Conservation (phyloP, 2,329 filamentous ascomycete species). For the Westerdykella sp. region DNA sequence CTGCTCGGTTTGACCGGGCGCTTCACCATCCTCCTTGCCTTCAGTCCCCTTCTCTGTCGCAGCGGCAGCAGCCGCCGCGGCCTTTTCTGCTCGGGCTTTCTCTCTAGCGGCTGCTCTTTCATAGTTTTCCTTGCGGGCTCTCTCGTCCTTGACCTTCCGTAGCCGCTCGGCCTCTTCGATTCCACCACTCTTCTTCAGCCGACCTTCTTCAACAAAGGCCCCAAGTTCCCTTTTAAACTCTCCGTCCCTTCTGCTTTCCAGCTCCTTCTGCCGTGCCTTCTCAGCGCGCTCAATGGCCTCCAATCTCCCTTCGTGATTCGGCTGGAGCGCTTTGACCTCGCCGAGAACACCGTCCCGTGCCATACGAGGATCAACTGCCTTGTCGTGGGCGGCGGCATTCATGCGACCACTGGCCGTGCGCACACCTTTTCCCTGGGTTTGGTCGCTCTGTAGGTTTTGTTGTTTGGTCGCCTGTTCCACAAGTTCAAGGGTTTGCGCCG, state of each 20-base stretch:
- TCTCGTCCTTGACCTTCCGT: slow-evolving; percentile 78
- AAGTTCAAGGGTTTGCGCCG: slow-evolving; percentile 83
- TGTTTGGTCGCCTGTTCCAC: slow-evolving; percentile 98
- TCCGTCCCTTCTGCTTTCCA: slow-evolving; percentile 65
- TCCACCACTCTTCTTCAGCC: slow-evolving; percentile 91
- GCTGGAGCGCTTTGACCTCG: slow-evolving; percentile 86
- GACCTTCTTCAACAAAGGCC: slow-evolving; percentile 80
- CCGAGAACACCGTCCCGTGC: slow-evolving; percentile 89
- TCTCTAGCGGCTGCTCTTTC: slow-evolving; percentile 49
- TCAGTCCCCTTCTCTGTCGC: slow-evolving; percentile 23
- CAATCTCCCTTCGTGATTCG: slow-evolving; percentile 86
- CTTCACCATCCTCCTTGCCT: slow-evolving; percentile 19
- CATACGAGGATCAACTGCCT: slow-evolving; percentile 61
- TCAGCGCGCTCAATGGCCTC: slow-evolving; percentile 98
- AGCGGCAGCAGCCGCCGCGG: slow-evolving; percentile 24
- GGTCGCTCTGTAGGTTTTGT: slow-evolving; percentile 71
- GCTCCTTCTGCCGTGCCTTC: slow-evolving; percentile 80
- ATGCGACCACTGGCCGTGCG: slow-evolving; percentile 46
- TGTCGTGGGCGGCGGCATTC: slow-evolving; percentile 38
- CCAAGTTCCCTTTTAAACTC: slow-evolving; percentile 82
- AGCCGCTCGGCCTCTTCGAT: slow-evolving; percentile 89
- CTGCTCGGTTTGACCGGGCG: slow-evolving; percentile 10
- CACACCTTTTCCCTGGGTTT: slow-evolving; percentile 41
- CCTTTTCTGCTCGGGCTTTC: slow-evolving; percentile 41
- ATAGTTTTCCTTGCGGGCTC: slow-evolving; percentile 68